Evolutionary conservation across 352 stramenopile genomes (phyloP), one percentile per base, ranked within the genome.

Genomic region (Phytopythium oedochilum): DNA sequence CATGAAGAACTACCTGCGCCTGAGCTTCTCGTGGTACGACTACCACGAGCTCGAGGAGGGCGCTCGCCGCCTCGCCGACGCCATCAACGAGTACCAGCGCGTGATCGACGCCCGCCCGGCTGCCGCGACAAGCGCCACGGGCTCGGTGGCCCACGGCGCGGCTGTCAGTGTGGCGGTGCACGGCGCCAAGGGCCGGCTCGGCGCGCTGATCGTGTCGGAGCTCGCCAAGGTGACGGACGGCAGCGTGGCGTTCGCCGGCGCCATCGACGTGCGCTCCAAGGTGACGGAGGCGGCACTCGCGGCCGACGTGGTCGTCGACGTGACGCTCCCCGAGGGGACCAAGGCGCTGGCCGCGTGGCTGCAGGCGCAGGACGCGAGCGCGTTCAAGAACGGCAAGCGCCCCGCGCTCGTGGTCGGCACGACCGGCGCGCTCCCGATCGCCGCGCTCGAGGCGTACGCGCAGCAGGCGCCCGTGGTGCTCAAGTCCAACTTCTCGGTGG

Each of bases 21-120:
- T 96, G 40, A 92, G 78, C 55, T 94, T 94, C 66, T 94, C 84
- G 50, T 95, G 80, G 75, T 96, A 96, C 71, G 79, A 92, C 54
- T 74, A 79, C 55, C 58, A 70, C 20, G 86, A 95, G 60, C 73
- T 96, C 53, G 66, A 86, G 53, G 68, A 94, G 22, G 86, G 86
- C 17, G 85, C 77, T 20, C 69, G 82, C 52, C 83, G 86, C 44
- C 70, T 96, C 29, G 66, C 75, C 17, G 81, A 78, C 38, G 77
- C 80, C 25, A 88, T 90, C 62, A 71, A 68, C 42, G 78, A 89
- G 61, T 89, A 87, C 60, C 59, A 76, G 40, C 53, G 59, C 5
- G 73, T 73, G 44, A 59, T 86, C 17, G 66, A 69, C 31, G 57
- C 73, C 2, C 52, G 73, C 40, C 55, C 72, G 18, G 63, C 71